phyloP scores from a whole-genome alignment of 768 basidiomycete genomes.

The Tulasnella sp. region DNA sequence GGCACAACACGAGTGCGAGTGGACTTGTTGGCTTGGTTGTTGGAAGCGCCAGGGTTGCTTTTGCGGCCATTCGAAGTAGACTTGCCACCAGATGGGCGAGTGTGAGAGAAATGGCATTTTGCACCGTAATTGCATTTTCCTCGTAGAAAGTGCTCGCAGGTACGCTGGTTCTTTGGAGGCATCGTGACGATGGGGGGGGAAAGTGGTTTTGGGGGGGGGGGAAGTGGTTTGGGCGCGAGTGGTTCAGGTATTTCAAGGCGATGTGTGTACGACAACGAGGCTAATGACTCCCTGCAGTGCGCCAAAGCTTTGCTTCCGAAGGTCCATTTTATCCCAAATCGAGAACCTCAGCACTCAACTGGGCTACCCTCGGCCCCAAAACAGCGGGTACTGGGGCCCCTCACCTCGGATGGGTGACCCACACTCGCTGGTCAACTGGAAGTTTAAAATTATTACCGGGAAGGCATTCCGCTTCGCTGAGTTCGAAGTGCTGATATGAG shows the following conservation, averaged over 20 bases:
- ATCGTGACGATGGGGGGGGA: slow-evolving; percentile 38
- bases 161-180: slow-evolving; percentile 27
- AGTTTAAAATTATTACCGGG: not conserved
- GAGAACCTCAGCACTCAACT: not conserved
- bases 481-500: not conserved
- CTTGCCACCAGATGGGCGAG: not conserved
- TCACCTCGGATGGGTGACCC: not conserved
- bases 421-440: not conserved
- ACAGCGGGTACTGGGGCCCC: not conserved
- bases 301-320: not conserved
- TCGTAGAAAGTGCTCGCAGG: not conserved
- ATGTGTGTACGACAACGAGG: slow-evolving; percentile 49
- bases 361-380: not conserved
- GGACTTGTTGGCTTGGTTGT: not conserved
- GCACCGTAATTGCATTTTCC: not conserved
- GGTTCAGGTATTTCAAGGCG: slow-evolving; percentile 50
- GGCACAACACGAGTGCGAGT: slow-evolving; percentile 37
- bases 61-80: slow-evolving; percentile 38
- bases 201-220: no score
- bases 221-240: slow-evolving; percentile 50
- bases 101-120: not conserved
- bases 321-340: slow-evolving; percentile 10
- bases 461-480: not conserved
- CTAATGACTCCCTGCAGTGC: slow-evolving; percentile 49
- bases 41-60: not conserved